Percentiles rank a stretch among this genome's conserved stretches.
These are phyloP conservation scores for Aspergillus kassunensis DNA, from an alignment of 495 filamentous ascomycete genomes.

Conservation along the genomic window DNA sequence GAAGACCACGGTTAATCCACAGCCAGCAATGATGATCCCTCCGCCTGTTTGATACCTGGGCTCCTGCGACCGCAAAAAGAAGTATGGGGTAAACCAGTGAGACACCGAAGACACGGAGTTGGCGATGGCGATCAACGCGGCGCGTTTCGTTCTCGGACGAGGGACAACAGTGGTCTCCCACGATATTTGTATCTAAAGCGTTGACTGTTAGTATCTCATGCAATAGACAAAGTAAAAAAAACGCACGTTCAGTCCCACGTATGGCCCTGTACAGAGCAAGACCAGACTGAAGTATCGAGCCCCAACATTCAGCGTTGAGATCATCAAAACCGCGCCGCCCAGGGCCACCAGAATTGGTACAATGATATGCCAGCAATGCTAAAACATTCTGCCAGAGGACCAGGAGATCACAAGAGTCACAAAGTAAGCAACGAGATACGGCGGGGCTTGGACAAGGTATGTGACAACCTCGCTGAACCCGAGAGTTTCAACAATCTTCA, in stretches of 20 bases:
- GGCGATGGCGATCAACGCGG: constrained; percentile 12
- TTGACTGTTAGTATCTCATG: background rate
- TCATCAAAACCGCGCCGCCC: constrained; percentile 10
- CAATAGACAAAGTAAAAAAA: background rate
- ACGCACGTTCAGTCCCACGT: constrained; percentile 12
- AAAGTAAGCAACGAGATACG: constrained; percentile 12
- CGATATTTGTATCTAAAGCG: constrained; percentile 12
- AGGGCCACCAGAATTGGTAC: constrained; percentile 6
- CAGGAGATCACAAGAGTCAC: constrained; percentile 10
- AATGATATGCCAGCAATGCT: constrained; percentile 14
- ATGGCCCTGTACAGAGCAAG: constrained; percentile 11
- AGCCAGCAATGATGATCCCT: constrained; percentile 10
- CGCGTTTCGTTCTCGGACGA: constrained; percentile 11
- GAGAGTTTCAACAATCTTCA: constrained; percentile 9
- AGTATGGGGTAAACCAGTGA: constrained; percentile 15
- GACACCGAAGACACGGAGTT: constrained; percentile 13
- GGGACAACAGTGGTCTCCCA: constrained; percentile 14
- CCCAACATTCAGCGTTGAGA: constrained; percentile 5
- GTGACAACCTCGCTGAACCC: constrained; percentile 8
- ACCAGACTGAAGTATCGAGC: constrained; percentile 12
- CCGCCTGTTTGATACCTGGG: constrained; percentile 12
- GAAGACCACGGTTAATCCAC: constrained; percentile 6
- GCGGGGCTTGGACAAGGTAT: constrained; percentile 11
- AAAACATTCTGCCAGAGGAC: constrained; percentile 1
- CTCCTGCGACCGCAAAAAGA: constrained; percentile 12